Evolutionary conservation across 2,329 filamentous ascomycete species (phyloP).

Genomic region (Penicillium sp.): DNA sequence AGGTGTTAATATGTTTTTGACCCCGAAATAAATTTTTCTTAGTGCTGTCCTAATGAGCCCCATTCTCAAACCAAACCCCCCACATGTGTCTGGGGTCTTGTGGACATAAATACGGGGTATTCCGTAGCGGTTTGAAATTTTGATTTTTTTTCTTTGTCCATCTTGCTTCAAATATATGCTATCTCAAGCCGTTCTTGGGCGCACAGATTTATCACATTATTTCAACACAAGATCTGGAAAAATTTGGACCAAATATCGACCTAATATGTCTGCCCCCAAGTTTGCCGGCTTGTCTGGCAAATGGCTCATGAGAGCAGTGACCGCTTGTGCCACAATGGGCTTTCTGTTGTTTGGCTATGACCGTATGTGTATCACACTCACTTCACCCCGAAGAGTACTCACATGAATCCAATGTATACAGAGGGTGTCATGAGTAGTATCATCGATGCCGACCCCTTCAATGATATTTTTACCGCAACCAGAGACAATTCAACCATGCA

Average conservation of each 20-base stretch:
- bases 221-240: not conserved
- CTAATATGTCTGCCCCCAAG: not conserved
- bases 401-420: not conserved
- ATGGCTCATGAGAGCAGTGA: not conserved
- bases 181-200: not conserved
- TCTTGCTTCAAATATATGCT: not conserved
- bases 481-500: not conserved
- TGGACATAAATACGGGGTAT: not conserved
- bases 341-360: not conserved
- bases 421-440: not conserved
- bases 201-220: not conserved
- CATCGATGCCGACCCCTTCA: not conserved
- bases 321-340: not conserved
- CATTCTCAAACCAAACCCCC: not conserved
- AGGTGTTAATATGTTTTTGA: not conserved
- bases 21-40: not conserved
- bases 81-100: not conserved
- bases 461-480: not conserved
- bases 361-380: not conserved
- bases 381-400: not conserved
- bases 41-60: not conserved
- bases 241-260: not conserved
- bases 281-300: not conserved
- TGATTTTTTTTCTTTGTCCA: not conserved
- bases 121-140: not conserved